phyloP scores from a whole-genome alignment of 176 grass and related monocot genomes.

The Musa itinerans region DNA sequence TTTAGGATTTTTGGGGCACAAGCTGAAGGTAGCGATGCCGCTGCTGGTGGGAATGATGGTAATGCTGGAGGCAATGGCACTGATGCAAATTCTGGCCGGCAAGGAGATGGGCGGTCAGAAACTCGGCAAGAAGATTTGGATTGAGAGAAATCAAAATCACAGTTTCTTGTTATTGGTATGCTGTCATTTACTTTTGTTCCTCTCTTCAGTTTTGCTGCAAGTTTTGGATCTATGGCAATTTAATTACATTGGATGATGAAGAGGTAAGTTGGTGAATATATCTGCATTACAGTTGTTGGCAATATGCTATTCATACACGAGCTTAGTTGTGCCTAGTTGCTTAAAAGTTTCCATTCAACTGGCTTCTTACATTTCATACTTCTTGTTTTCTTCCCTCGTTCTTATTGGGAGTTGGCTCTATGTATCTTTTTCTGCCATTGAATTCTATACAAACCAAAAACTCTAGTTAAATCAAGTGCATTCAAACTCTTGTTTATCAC shows the following conservation, averaged over 20 bases:
- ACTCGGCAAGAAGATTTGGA: slow-evolving; percentile 61
- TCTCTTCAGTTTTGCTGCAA: neutral
- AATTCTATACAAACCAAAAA: too few relatives aligned
- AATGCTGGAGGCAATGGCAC: neutral
- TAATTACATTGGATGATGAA: neutral
- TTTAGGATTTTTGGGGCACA: slow-evolving; percentile 34
- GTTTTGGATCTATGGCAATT: too few relatives aligned
- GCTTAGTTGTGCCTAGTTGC: neutral
- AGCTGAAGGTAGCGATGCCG: slow-evolving; percentile 35
- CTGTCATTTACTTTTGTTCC: neutral
- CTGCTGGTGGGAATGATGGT: slow-evolving; percentile 7
- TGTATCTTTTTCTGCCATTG: too few relatives aligned
- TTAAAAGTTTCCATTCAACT: neutral
- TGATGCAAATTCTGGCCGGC: slow-evolving; percentile 19
- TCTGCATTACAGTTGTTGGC: neutral
- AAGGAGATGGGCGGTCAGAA: slow-evolving; percentile 8
- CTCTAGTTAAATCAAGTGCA: too few relatives aligned
- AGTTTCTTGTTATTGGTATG: neutral
- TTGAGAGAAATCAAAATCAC: slow-evolving; percentile 25
- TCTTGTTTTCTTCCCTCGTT: neutral
- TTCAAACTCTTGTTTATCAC: too few relatives aligned
- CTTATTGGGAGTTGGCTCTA: too few relatives aligned
- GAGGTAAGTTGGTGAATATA: neutral
- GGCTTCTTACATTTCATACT: neutral
- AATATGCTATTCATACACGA: neutral